phyloP scores from a whole-genome alignment of 2,329 filamentous ascomycete genomes.

The Colletotrichum liriopes region DNA sequence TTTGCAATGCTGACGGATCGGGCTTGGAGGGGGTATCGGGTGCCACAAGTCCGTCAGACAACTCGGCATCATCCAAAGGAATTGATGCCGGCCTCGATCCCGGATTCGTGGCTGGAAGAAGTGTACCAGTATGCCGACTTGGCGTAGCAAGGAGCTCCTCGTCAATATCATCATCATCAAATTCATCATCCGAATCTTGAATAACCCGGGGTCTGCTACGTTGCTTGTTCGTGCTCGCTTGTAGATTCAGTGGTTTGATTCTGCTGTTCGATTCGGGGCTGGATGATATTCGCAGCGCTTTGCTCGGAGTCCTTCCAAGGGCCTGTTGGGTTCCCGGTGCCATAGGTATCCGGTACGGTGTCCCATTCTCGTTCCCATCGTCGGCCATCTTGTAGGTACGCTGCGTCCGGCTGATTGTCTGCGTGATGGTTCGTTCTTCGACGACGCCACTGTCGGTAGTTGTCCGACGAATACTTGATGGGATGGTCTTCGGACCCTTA shows the following conservation, averaged over 20 bases:
- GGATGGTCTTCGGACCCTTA: slow-evolving; percentile 34
- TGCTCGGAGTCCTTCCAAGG: slow-evolving; percentile 45
- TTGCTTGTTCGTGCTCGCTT: slow-evolving; percentile 29
- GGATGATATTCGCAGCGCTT: slow-evolving; percentile 41
- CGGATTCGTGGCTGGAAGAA: slow-evolving; percentile 21
- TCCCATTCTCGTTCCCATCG: slow-evolving; percentile 20
- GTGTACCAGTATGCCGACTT: slow-evolving; percentile 52
- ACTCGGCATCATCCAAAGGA: slow-evolving; percentile 28
- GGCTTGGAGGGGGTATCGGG: slow-evolving; percentile 38
- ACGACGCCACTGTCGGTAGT: slow-evolving; percentile 37
- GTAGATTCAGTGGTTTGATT: slow-evolving; percentile 24
- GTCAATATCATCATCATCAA: slow-evolving; percentile 72
- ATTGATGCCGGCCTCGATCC: slow-evolving; percentile 42
- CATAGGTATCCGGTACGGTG: slow-evolving; percentile 31
- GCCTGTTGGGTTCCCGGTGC: slow-evolving; percentile 17
- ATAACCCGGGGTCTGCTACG: slow-evolving; percentile 56
- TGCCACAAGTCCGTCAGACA: slow-evolving; percentile 41
- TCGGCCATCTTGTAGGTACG: slow-evolving; percentile 41
- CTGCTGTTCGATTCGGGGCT: slow-evolving; percentile 43
- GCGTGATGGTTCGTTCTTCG: slow-evolving; percentile 45
- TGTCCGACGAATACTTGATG: slow-evolving; percentile 29
- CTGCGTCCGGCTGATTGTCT: slow-evolving; percentile 46
- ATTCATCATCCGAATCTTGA: slow-evolving; percentile 72
- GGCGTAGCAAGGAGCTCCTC: slow-evolving; percentile 66
- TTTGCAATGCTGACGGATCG: not conserved